Base-by-base conservation (phyloP, 2,329 filamentous ascomycete species). In the Claviceps paspali region DNA sequence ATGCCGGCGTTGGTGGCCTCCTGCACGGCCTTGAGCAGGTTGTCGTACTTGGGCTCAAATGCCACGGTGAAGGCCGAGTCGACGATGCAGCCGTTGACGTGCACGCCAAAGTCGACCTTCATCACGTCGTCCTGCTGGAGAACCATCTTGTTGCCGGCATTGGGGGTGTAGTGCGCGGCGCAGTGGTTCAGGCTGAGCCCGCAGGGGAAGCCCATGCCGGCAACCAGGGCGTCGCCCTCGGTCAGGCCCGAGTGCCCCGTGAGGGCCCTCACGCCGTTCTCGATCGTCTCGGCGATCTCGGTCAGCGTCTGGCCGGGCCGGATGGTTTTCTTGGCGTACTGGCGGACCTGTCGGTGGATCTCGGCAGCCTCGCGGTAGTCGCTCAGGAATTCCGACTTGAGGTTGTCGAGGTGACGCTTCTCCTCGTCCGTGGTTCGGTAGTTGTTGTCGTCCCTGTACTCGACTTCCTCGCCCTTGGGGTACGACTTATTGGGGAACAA, bases 331-430 rank as follows among this genome's bases (percentile, higher is more conserved):
- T 84, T 78, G 3, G 82, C 83, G 70, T 82, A 87, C 56, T 85
- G 78, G 35, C 85, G 78, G 40, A 91, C 84, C 55, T 92, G 82
- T 39, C 85, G 76, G 57, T 93, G 85, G n/a, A 84, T 74, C 60
- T 92, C 84, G n/a, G 84, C 82, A 33, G 76, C 84, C 50, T 87
- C 73, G 43, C 85, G 78, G 56, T 87, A 92, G 51, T 92, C 84
- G 42, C 70, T 67, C 36, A 92, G 60, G 62, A 84, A 87, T 45
- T 87, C 79, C 49, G 74, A 78, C 58, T 86, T 82, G 64, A 86
- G 73, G 51, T 82, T 82, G 54, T 88, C 82, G 37, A 87, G 66
- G 49, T 87, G 76, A 38, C 83, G 73, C 63, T 87, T 86, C 65
- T 92, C 84, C 57, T 88, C 84, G 54, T 67, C 73, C 12, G 83